These are phyloP conservation scores for Aspergillaceae sp. DNA, from an alignment of 2,329 filamentous ascomycete genomes.

Conservation along the genomic window DNA sequence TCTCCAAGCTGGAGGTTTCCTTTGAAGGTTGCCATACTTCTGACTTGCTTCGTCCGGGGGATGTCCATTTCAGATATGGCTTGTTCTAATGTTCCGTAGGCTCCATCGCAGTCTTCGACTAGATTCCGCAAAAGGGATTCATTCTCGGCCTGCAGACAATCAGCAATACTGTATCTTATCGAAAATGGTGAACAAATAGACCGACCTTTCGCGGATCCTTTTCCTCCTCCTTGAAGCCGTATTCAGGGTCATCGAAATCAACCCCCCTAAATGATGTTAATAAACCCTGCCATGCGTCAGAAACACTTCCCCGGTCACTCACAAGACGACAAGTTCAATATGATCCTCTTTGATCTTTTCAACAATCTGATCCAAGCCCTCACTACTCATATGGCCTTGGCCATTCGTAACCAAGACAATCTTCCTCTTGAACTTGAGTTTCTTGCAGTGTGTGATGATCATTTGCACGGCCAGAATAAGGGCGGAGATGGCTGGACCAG, in stretches of 20 bases:
- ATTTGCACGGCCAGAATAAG: conserved; percentile 79
- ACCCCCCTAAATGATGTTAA: conserved; percentile 55
- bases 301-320: conserved; percentile 27
- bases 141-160: conserved; percentile 51
- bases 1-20: conserved; percentile 75
- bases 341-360: conserved; percentile 64
- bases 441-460: conserved; percentile 71
- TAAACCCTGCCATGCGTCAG: neutral
- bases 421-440: conserved; percentile 69
- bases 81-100: conserved; percentile 76
- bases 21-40: conserved; percentile 69
- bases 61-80: conserved; percentile 71
- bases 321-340: conserved; percentile 75
- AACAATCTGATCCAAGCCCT: conserved; percentile 61
- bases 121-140: conserved; percentile 60
- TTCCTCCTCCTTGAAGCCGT: conserved; percentile 83
- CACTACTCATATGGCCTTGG: conserved; percentile 60
- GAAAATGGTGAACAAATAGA: neutral
- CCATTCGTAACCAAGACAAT: conserved; percentile 85
- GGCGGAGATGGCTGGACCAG: conserved; percentile 59
- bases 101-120: conserved; percentile 59
- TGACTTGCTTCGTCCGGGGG: conserved; percentile 67
- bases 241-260: conserved; percentile 88
- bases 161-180: neutral
- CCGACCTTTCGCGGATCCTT: conserved; percentile 63